Base-by-base conservation (phyloP, 2,329 filamentous ascomycete species). In the Aspergillus aculeatus region DNA sequence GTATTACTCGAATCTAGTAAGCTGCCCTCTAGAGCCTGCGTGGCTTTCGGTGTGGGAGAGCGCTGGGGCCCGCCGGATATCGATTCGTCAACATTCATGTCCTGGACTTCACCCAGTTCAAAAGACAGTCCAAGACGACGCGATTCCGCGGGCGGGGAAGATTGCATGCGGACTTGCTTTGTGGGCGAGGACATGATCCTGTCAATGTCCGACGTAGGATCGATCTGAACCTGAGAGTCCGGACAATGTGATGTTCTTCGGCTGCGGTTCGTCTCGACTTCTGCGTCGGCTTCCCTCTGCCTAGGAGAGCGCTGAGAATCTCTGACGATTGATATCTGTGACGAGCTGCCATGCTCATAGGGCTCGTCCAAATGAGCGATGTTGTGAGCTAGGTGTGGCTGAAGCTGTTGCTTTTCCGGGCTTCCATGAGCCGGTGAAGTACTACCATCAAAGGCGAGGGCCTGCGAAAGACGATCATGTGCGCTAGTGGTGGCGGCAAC, bases 391-490 rank as follows among this genome's bases (percentile, higher is more conserved):
- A 26, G 56, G 21, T 41, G 52, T 41, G 47, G 29, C 9, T 49
- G 54, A 23, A 50, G 26, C 47, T 32, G 49, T 21, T 59, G 54
- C 19, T 54, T 57, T 4, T 59, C 54, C 14, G 55, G 41, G 6
- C 54, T 47, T 21, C 51, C 57, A 19, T 52, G 60, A 32, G 57
- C 62, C 23, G 60, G 57, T 26, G 65, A 59, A 41, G 62, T 62
- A 41, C 64, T 65, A 2, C 62, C 62, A 44, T 71, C 65, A 24
- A 75, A 56, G 47, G 71, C 69, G 31, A 78, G 69, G 19, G 63
- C 71, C 51, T 76, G 74, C 3, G 76, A 78, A 49, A 78, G 69
- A 4, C 75, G 72, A 56, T 72, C 70, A 58, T 78, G 76, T 9
- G 75, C 71, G 61, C 63, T 70, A 55, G 69, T 65, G 3, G 73